These are phyloP conservation scores for Pythium oligandrum DNA, from an alignment of 352 stramenopile genomes.

Conservation along the genomic window DNA sequence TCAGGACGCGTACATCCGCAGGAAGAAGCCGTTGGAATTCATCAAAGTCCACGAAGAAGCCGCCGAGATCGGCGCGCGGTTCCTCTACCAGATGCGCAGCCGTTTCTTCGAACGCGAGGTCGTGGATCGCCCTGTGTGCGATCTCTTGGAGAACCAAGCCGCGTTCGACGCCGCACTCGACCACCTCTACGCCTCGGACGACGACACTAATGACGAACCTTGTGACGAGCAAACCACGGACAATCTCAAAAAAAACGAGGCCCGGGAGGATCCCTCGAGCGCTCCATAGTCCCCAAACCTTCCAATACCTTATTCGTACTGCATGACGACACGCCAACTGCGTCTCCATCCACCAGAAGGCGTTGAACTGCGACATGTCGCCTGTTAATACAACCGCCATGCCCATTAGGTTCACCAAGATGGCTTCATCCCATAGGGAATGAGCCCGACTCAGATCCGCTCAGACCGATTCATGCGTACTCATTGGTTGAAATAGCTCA, in stretches of 20 bases:
- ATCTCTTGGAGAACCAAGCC: constrained; percentile 37
- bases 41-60: constrained; percentile 49
- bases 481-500: too few species aligned
- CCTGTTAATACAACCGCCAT: too few species aligned
- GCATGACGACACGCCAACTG: too few species aligned
- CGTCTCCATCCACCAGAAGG: too few species aligned
- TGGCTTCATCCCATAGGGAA: too few species aligned
- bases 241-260: not conserved
- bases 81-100: constrained; percentile 29
- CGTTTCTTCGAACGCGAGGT: constrained; percentile 45
- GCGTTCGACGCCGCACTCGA: constrained; percentile 23
- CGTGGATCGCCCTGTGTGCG: constrained; percentile 47
- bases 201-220: not conserved
- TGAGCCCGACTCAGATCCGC: too few species aligned
- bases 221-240: not conserved
- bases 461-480: too few species aligned
- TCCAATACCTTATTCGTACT: too few species aligned
- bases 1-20: constrained; percentile 45
- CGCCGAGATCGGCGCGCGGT: constrained; percentile 27
- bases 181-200: constrained; percentile 4
- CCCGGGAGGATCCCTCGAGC: too few species aligned
- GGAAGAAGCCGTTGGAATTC: constrained; percentile 28
- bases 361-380: too few species aligned
- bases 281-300: too few species aligned
- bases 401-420: too few species aligned